phyloP scores from a whole-genome alignment of 2,329 filamentous ascomycete genomes.

The Phialophora verrucosa region DNA sequence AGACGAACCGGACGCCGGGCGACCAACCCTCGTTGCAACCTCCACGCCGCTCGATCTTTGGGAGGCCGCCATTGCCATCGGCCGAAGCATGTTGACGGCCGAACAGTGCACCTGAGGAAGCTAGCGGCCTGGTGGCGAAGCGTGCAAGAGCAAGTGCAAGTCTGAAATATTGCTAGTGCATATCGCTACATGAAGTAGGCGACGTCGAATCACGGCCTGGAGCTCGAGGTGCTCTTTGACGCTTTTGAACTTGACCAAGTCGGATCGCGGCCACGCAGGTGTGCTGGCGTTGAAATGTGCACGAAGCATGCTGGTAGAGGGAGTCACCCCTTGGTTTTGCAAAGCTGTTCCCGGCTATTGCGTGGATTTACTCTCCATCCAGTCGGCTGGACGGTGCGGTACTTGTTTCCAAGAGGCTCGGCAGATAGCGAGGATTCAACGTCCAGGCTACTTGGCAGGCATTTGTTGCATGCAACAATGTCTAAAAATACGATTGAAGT shows the following conservation, averaged over 20 bases:
- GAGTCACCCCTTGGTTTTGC: not conserved
- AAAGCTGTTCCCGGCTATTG: not conserved
- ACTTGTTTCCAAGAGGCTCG: not conserved
- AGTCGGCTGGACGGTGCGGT: not conserved
- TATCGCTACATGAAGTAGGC: not conserved
- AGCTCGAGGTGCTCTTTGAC: not conserved
- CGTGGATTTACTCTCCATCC: not conserved
- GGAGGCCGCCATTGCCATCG: too few relatives aligned
- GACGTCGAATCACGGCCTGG: not conserved
- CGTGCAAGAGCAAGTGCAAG: too few relatives aligned
- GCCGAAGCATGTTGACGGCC: too few relatives aligned
- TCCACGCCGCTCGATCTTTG: too few relatives aligned
- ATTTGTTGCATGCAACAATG: not conserved
- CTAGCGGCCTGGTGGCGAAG: too few relatives aligned
- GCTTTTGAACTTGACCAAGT: not conserved
- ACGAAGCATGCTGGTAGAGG: not conserved
- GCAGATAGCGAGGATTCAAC: not conserved
- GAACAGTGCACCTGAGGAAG: too few relatives aligned
- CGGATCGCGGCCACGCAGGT: not conserved
- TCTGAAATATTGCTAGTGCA: too few relatives aligned
- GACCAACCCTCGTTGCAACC: too few relatives aligned
- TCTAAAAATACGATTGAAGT: conserved; percentile 1
- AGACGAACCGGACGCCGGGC: too few relatives aligned
- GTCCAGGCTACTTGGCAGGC: not conserved
- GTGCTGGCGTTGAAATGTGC: not conserved